Conservation (phyloP, 257 asterid genomes). For the Penstemon davidsonii region DNA sequence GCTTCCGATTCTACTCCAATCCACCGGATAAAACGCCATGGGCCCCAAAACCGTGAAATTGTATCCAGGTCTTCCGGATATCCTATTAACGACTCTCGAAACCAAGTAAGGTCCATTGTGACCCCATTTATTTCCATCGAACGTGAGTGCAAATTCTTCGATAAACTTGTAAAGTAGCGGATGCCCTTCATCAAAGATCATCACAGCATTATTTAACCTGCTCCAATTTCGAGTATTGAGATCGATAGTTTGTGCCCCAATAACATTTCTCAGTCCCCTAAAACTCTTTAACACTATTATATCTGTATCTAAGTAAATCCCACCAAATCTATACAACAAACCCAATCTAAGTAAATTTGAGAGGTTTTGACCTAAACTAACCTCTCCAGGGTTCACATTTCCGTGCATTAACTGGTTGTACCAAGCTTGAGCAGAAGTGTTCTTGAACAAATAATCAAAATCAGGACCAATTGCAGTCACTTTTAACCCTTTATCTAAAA, state of each 20-base stretch:
- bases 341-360: slow-evolving; percentile 86
- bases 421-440: slow-evolving; percentile 72
- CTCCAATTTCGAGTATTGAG: slow-evolving; percentile 68
- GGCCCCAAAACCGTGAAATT: slow-evolving; percentile 70
- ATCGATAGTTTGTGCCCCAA: slow-evolving; percentile 83
- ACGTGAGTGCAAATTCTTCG: slow-evolving; percentile 85
- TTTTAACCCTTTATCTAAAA: slow-evolving; percentile 51
- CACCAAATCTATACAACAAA: slow-evolving; percentile 78
- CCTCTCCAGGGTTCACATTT: slow-evolving; percentile 64
- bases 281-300: slow-evolving; percentile 59
- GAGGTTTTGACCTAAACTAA: slow-evolving; percentile 80
- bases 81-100: slow-evolving; percentile 78
- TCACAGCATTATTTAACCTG: slow-evolving; percentile 83
- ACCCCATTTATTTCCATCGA: slow-evolving; percentile 97
- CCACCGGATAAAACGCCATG: slow-evolving; percentile 84
- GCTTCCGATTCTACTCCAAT: slow-evolving; percentile 70
- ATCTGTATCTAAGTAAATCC: slow-evolving; percentile 85
- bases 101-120: slow-evolving; percentile 95
- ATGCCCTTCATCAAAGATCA: slow-evolving; percentile 82
- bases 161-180: slow-evolving; percentile 78
- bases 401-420: slow-evolving; percentile 60
- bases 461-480: slow-evolving; percentile 71
- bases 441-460: slow-evolving; percentile 55
- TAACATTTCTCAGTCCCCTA: slow-evolving; percentile 44
- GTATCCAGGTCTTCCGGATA: slow-evolving; percentile 55